Evolutionary conservation across 306 rosid species (phyloP), one percentile per base, ranked within the genome.

Genomic region (Quercus ilex): DNA sequence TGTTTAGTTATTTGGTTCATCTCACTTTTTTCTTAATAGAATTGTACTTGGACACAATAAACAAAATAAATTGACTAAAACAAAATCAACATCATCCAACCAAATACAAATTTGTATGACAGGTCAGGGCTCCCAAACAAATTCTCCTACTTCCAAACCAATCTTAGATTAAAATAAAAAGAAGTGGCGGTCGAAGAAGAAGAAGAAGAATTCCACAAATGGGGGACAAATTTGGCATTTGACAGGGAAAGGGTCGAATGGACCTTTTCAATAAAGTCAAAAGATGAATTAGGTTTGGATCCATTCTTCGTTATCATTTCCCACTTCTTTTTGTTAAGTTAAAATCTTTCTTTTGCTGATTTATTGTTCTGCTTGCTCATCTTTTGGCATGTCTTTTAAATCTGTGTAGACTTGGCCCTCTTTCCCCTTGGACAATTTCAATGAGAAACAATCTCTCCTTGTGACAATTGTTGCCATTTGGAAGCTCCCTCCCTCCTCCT

Each of bases 381-480:
- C 46, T 8, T 41, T 41, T 41, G 46, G 12, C 46, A 41, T 41
- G 69, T 83, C 76, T 74, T 17, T 55, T 41, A 72, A 58, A 57
- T 85, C 56, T 30, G 2, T 21, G n/a, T 28, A 55, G 84, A 80
- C 85, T 77, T 76, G 68, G 88, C 80, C 86, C 74, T 75, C 65
- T 56, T 56, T 74, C 74, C 75, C 59, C 67, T 70, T 65, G 49
- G 71, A 74, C 80, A 76, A 65, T 52, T 77, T 75, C 65, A 52
- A 20, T 25, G 62, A 78, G 81, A 81, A 51, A 59, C 68, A 38
- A 38, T 62, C 83, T 86, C 80, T 79, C 73, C 68, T 71, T 71
- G 58, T 74, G 95, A 93, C 98, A 93, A 74, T 81, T 91, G 98
- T 87, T 93, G 80, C 75, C 21, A 15, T 68, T 57, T 79, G 75